Conservation (phyloP, 2,329 filamentous ascomycete genomes). For the Ascochyta viciae-villosae region DNA sequence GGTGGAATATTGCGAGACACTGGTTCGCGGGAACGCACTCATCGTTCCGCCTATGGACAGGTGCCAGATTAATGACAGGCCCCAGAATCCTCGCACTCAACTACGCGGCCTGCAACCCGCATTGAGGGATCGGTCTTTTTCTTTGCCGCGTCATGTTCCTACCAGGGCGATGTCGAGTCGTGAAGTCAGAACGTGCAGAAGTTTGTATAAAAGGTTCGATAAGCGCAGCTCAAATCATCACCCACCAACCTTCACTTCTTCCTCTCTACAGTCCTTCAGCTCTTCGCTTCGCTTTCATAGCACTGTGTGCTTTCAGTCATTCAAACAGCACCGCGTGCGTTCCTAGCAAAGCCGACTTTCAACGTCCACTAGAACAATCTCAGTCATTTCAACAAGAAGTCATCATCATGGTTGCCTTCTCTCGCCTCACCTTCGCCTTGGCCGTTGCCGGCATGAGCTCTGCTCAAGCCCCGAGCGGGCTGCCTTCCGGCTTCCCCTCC, state of each 20-base stretch:
- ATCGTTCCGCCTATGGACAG: conserved; percentile 2
- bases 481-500: not conserved
- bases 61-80: conserved; percentile 18
- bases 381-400: not conserved
- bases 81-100: not conserved
- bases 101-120: conserved; percentile 7
- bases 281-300: conserved; percentile 6
- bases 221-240: not conserved
- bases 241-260: conserved; percentile 14
- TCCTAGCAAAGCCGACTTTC: not conserved
- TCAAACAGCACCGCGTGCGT: conserved; percentile 3
- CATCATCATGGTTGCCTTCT: conserved; percentile 18
- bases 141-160: conserved; percentile 12
- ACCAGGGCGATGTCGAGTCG: not conserved
- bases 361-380: not conserved
- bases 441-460: conserved; percentile 14
- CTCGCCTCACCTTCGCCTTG: conserved; percentile 9
- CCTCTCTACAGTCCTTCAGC: conserved; percentile 1
- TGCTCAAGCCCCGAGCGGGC: conserved; percentile 7
- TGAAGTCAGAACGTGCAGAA: not conserved
- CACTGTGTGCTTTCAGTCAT: conserved; percentile 16
- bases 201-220: not conserved
- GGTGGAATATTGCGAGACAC: conserved; percentile 3
- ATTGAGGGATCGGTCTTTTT: not conserved
- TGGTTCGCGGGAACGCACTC: conserved; percentile 2